Conservation (phyloP, 345 rosid genomes). For the Pugionium cornutum region DNA sequence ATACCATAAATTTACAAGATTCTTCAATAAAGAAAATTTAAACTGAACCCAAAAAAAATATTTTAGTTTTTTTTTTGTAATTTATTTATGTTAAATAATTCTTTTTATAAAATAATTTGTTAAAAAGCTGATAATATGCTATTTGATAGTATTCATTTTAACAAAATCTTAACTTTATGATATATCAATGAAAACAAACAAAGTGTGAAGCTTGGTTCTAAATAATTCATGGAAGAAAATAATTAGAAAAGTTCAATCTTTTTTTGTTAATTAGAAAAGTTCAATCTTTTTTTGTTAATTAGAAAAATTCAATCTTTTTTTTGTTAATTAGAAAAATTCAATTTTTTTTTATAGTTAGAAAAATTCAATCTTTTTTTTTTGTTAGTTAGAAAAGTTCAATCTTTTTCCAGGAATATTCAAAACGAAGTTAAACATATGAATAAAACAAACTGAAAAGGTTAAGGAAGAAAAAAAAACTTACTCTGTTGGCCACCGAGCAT, state of each 20-base stretch:
- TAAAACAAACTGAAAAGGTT: background rate
- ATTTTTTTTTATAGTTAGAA: background rate
- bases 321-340: background rate
- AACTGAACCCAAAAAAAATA: no score
- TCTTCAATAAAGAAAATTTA: no score
- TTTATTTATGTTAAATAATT: no score
- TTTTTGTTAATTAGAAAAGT: background rate
- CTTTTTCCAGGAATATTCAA: background rate
- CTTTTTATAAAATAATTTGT: no score
- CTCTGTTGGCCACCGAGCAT: slow-evolving; percentile 87
- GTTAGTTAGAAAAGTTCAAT: background rate
- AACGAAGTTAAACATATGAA: background rate
- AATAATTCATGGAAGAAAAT: background rate
- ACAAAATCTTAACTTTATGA: background rate
- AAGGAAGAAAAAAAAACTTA: slow-evolving; percentile 34
- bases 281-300: background rate
- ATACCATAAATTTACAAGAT: no score
- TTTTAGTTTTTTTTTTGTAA: no score
- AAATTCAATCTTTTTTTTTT: background rate
- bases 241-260: background rate
- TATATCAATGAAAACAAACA: slow-evolving; percentile 4
- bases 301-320: background rate
- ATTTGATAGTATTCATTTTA: no score
- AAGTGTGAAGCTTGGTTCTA: background rate
- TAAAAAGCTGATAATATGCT: no score